Evolutionary conservation across 345 rosid species (phyloP).

Genomic region (Brassica nigra): DNA sequence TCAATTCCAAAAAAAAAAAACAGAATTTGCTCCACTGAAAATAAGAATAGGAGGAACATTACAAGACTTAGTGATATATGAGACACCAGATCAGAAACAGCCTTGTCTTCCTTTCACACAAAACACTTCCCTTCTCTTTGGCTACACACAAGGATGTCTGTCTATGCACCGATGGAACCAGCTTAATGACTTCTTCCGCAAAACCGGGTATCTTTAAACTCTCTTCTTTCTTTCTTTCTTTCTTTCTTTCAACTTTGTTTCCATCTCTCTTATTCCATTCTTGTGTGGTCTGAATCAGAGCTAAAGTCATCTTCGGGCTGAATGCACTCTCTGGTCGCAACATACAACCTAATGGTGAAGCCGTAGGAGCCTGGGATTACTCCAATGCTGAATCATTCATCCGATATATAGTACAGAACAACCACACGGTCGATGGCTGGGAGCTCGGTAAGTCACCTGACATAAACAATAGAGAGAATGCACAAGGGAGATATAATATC

Average conservation of each 20-base stretch:
- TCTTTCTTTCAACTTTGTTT: background rate
- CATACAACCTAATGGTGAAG: conserved; percentile 48
- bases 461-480: background rate
- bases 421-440: conserved; percentile 65
- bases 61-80: conserved; percentile 62
- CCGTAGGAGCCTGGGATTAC: conserved; percentile 74
- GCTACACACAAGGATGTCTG: conserved; percentile 70
- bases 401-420: conserved; percentile 53
- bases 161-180: conserved; percentile 71
- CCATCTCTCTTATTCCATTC: background rate
- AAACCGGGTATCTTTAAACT: conserved; percentile 49
- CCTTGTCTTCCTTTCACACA: conserved; percentile 50
- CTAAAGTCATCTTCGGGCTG: conserved; percentile 70
- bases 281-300: conserved; percentile 46
- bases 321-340: conserved; percentile 68
- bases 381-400: conserved; percentile 76
- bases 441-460: conserved; percentile 68
- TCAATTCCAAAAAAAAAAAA: background rate
- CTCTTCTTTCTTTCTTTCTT: background rate
- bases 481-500: background rate
- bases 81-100: conserved; percentile 36
- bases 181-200: conserved; percentile 53
- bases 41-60: conserved; percentile 83
- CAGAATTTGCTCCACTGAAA: conserved; percentile 76
- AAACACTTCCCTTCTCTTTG: conserved; percentile 50